phyloP scores from a whole-genome alignment of 345 rosid species.

The Microthlaspi erraticum region DNA sequence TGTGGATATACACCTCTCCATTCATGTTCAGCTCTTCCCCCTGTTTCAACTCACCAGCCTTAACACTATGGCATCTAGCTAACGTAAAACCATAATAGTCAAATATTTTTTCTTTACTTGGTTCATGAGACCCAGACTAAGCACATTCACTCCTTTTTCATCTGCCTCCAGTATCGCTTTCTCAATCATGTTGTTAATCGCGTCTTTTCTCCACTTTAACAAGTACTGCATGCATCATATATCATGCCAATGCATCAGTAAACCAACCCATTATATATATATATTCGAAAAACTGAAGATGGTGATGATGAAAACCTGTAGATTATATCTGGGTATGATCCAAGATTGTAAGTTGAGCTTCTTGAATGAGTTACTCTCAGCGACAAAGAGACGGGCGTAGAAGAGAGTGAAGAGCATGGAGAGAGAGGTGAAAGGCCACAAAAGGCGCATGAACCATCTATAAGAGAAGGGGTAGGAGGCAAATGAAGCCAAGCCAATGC shows the following conservation, averaged over 20 bases:
- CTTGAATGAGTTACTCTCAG: conserved; percentile 58
- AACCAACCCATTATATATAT: background rate
- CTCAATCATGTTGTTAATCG: conserved; percentile 52
- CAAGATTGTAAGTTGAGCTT: conserved; percentile 66
- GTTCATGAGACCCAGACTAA: conserved; percentile 54
- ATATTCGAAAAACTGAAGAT: background rate
- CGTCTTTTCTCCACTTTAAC: conserved; percentile 45
- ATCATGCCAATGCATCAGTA: conserved; percentile 11
- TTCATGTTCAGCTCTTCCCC: conserved; percentile 57
- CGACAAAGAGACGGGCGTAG: conserved; percentile 53
- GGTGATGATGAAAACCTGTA: conserved; percentile 50
- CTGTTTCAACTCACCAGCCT: conserved; percentile 38
- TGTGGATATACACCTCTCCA: conserved; percentile 54
- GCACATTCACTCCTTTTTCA: conserved; percentile 46
- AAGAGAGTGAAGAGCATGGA: conserved; percentile 54
- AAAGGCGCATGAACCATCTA: conserved; percentile 52
- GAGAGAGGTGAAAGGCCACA: conserved; percentile 69
- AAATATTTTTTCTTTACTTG: conserved; percentile 38
- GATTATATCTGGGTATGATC: conserved; percentile 67
- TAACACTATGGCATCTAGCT: conserved; percentile 12
- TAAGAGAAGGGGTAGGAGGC: conserved; percentile 60
- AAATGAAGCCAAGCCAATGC: conserved; percentile 59
- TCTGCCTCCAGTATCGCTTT: conserved; percentile 52
- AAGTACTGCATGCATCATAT: conserved; percentile 43
- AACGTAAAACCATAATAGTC: background rate